Evolutionary conservation across 306 rosid species (phyloP).

Genomic region (Senna siamea): DNA sequence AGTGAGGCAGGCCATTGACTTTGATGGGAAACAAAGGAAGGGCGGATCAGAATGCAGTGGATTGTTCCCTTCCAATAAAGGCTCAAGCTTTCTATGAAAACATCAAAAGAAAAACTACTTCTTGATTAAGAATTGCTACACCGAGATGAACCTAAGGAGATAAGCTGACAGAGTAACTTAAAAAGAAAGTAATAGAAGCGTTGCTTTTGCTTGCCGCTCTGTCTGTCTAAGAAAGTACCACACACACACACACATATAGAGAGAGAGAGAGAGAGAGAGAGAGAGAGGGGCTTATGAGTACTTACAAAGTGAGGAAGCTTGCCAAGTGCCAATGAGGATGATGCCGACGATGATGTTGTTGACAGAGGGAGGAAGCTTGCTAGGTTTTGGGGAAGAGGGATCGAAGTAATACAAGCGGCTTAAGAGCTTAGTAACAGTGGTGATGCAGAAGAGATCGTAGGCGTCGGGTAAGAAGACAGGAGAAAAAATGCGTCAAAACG

Average conservation of each 20-base stretch:
- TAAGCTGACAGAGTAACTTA: neutral
- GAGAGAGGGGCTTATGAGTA: slow-evolving; percentile 29
- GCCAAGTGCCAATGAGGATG: slow-evolving; percentile 53
- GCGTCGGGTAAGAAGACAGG: slow-evolving; percentile 66
- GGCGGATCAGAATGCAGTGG: slow-evolving; percentile 15
- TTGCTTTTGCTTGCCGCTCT: too few relatives aligned
- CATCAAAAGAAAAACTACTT: neutral
- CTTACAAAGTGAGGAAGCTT: too few relatives aligned
- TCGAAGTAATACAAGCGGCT: slow-evolving; percentile 57
- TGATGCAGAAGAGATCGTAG: slow-evolving; percentile 57
- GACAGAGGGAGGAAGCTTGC: slow-evolving; percentile 33
- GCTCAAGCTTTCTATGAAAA: neutral
- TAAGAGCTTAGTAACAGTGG: slow-evolving; percentile 53
- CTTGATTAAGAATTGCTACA: slow-evolving; percentile 17
- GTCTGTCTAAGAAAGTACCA: too few relatives aligned
- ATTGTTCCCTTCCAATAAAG: slow-evolving; percentile 15
- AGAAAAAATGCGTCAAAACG: too few relatives aligned
- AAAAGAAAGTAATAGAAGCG: slow-evolving; percentile 11
- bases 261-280: too few relatives aligned
- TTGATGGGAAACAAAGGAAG: too few relatives aligned
- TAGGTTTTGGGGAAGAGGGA: slow-evolving; percentile 9
- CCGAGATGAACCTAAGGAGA: slow-evolving; percentile 34
- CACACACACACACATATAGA: too few relatives aligned
- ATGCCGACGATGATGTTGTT: slow-evolving; percentile 46
- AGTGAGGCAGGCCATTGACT: neutral